Evolutionary conservation across 73 alveolate genomes (phyloP), one percentile per base, ranked within the genome.

Genomic region (Breviolum minutum): DNA sequence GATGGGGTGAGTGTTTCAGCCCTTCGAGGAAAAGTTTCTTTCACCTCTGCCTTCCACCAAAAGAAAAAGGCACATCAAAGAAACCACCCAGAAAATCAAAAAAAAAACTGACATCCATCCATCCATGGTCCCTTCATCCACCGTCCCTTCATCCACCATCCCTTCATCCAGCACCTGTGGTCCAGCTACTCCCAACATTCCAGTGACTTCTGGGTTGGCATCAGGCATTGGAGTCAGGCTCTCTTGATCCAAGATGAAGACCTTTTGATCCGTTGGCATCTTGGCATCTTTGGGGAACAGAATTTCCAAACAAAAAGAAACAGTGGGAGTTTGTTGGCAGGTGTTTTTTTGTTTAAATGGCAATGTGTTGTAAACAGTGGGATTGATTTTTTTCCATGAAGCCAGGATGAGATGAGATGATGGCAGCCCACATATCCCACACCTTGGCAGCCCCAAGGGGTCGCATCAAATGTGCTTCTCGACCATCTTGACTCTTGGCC

Each of bases 141-240:
- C 29, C 40, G 26, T 62, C 63, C 14, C 82, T 17, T 17, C 77
- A 6, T n/a, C 87, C 8, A 7, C 48, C 40, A 30, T 81, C 22
- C 29, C 69, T 30, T 14, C 32, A 32, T 48, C 69, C 32, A 71
- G 5, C 40, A 76, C 97, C 97, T 91, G 98, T 7, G 98, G 98
- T 70, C 98, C 98, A 6, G 98, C 98, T 61, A 92, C 98, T 13
- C 98, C 98, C 54, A 92, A 66, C 66, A 92, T 63, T 19, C 98
- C 98, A 20, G 98, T 73, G 91, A 66, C 20, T 80, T 92, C 98
- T 1, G 26, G 77, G 6, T 32, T 5, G 60, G 88, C 48, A 63
- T 74, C 40, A 30, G 84, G 77, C 74, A 71, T 2, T 9, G 98
- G 98, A 22, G 40, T 30, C 66, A 92, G 40, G 81, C 54, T 74